Evolutionary conservation across 2,329 filamentous ascomycete species (phyloP), one percentile per base, ranked within the genome.

Genomic region (Fusarium sp.): DNA sequence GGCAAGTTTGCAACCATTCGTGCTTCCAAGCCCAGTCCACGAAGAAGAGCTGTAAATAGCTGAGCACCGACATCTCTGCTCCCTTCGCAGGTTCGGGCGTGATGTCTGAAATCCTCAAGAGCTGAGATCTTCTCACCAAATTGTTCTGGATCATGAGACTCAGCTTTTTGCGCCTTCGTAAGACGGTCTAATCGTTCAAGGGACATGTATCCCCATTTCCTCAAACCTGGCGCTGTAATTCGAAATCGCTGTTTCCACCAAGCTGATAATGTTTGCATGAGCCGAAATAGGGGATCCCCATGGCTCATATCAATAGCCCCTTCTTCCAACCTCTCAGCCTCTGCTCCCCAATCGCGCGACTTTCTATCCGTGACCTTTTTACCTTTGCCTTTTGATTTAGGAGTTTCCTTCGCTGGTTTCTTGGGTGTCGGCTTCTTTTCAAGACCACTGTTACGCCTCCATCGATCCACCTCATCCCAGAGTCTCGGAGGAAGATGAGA

Each of bases 231-330:
- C 0, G 91, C 88, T 1, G 90, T 93, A 45, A 96, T 86, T 3
- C 85, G 88, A 80, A 97, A 99, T 37, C 91, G 87, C 75, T 94
- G 92, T 78, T 91, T 94, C 96, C 96, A 99, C 85, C 94, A 98
- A 3, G 90, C 88, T 13, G 91, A 86, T n/a, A 99, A 82, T 6
- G 89, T 85, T 75, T 92, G 92, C 76, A 98, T 85, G 7, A 98
- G 84, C 26, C 91, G 86, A 57, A 95, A 88, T 8, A 97, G 81
- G 1, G 95, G 94, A 79, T 98, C 95, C 0, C 93, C 93, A 44
- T 90, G 88, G 78, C 93, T 96, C 84, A 95, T 87, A 75, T 97
- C 92, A 7, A 92, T 88, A 30, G 86, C 85, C 0, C 91, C 92
- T 26, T 88, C 87, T 73, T 95, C 93, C 3, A 94, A 81, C 44